A percentile compares a stretch with the other conserved stretches of the same genome.
Evolutionary conservation across 2,329 filamentous ascomycete genomes (phyloP).

Genomic region (Lithohypha guttulata): DNA sequence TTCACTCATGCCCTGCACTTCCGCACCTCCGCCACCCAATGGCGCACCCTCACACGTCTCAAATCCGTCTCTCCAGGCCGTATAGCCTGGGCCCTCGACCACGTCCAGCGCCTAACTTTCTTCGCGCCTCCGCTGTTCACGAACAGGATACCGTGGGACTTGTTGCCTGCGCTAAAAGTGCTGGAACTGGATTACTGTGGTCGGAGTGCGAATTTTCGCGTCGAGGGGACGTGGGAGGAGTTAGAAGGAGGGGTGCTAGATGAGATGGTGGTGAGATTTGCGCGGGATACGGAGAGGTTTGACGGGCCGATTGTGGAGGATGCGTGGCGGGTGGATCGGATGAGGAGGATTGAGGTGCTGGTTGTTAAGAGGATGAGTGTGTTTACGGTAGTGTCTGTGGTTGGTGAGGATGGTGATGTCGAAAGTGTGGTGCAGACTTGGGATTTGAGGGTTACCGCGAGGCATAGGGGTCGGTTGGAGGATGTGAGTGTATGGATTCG

Average conservation of each 20-base stretch:
- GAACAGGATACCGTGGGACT: constrained; percentile 4
- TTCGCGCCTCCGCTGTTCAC: constrained; percentile 5
- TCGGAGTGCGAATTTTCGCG: constrained; percentile 2
- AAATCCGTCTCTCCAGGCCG: neutral
- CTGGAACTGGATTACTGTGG: constrained; percentile 2
- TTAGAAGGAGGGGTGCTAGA: neutral
- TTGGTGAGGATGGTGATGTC: neutral
- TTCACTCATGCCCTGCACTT: neutral
- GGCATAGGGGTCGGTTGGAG: neutral
- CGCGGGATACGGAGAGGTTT: constrained; percentile 5
- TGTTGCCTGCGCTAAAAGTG: neutral
- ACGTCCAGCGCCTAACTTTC: neutral
- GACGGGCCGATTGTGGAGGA: constrained; percentile 5
- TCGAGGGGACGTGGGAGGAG: neutral
- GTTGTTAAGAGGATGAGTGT: constrained; percentile 1
- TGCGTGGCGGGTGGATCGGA: neutral
- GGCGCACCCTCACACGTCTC: neutral
- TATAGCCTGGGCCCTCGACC: neutral
- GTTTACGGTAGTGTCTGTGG: neutral
- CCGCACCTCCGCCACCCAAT: neutral
- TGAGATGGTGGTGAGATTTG: neutral
- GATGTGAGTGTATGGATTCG: constrained; percentile 3
- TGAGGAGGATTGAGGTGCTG: neutral
- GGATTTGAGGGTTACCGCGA: constrained; percentile 1
- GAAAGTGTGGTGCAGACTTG: neutral